Conservation (phyloP, 768 basidiomycete species). For the Pseudohyphozyma bogoriensis region DNA sequence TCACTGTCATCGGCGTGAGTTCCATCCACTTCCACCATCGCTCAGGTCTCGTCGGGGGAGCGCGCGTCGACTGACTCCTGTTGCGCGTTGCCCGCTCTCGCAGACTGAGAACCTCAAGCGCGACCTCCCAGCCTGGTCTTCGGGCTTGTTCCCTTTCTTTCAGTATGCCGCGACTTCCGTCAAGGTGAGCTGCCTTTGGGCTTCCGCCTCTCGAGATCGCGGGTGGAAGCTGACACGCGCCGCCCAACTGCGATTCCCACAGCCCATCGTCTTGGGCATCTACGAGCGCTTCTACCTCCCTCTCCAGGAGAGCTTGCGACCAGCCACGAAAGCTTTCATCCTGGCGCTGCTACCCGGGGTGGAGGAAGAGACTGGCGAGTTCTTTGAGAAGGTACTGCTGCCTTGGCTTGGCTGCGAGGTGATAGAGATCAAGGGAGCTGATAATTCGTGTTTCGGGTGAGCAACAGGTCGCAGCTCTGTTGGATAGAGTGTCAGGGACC, state of each 20-base stretch:
- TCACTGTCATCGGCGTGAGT: constrained; percentile 78
- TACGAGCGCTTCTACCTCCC: constrained; percentile 89
- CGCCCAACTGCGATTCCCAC: too few species aligned
- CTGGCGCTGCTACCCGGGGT: constrained; percentile 86
- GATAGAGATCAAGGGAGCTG: not conserved
- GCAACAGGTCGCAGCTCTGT: constrained; percentile 59
- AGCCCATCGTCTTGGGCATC: constrained; percentile 82
- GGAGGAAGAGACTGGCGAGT: constrained; percentile 95
- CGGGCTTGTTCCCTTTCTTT: constrained; percentile 95
- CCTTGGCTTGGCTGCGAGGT: not conserved
- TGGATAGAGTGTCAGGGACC: constrained; percentile 71
- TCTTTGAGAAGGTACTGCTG: constrained; percentile 66
- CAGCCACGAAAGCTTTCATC: constrained; percentile 87
- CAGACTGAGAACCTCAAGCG: constrained; percentile 76
- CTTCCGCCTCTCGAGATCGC: not conserved
- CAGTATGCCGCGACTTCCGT: constrained; percentile 99
- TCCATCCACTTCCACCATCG: too few species aligned
- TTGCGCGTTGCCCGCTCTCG: not conserved
- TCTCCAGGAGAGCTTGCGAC: constrained; percentile 65
- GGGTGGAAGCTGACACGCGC: not conserved
- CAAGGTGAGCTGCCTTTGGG: constrained; percentile 48
- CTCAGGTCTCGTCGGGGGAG: not conserved
- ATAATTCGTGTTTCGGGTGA: too few species aligned
- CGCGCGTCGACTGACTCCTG: not conserved
- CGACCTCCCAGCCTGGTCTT: constrained; percentile 87